phyloP scores from a whole-genome alignment of 2,329 filamentous ascomycete species.

The Incumbomyces delicatus region DNA sequence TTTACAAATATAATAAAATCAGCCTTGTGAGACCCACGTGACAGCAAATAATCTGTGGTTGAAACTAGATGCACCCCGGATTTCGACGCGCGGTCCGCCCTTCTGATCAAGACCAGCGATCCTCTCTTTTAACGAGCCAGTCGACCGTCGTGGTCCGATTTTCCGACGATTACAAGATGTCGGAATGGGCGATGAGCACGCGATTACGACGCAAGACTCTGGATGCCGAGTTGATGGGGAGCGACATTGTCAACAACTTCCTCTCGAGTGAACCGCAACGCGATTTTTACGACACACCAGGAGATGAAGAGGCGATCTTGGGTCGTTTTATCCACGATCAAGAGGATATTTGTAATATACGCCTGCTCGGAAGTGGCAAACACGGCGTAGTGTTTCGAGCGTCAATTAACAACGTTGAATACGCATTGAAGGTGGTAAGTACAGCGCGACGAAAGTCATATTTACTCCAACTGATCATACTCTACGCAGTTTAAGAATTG shows the following conservation, averaged over 20 bases:
- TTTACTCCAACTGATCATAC: background rate
- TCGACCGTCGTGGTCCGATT: no score
- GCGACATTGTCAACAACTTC: conserved; percentile 2
- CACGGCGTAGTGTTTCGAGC: conserved; percentile 8
- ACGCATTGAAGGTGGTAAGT: conserved; percentile 11
- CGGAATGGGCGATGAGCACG: no score
- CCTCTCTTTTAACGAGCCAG: no score
- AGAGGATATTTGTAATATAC: conserved; percentile 4
- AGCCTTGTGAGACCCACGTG: no score
- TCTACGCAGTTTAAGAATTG: conserved; percentile 8
- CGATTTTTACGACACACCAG: background rate
- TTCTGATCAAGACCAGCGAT: no score
- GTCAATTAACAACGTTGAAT: conserved; percentile 6
- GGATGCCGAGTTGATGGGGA: conserved; percentile 6
- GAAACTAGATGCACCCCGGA: no score
- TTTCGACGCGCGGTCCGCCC: no score
- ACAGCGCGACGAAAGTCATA: background rate
- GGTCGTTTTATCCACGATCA: conserved; percentile 8
- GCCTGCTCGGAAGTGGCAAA: conserved; percentile 1
- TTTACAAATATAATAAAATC: no score
- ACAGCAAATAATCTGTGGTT: no score
- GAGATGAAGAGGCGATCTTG: conserved; percentile 2
- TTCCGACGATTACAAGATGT: no score
- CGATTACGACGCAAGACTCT: no score
- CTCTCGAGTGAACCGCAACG: background rate